phyloP scores from a whole-genome alignment of 306 rosid genomes.

The Astragalus glycyphyllos region DNA sequence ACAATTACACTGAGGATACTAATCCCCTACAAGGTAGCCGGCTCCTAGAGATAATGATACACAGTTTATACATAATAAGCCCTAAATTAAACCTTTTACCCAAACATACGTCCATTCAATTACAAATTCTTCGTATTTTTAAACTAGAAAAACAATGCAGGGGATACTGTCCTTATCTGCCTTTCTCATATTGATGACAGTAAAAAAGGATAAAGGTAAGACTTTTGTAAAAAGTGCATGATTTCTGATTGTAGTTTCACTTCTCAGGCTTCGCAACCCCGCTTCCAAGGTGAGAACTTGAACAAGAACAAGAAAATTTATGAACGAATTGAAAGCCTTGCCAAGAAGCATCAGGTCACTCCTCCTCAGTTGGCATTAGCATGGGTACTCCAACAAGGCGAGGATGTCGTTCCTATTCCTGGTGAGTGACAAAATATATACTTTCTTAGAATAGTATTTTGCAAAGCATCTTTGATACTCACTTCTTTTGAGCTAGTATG shows the following conservation, averaged over 20 bases:
- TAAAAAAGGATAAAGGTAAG: neutral
- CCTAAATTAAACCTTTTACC: no score
- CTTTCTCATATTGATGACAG: constrained; percentile 5
- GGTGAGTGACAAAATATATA: constrained; percentile 33
- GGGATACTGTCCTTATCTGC: neutral
- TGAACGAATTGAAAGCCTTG: constrained; percentile 55
- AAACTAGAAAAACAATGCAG: neutral
- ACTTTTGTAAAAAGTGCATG: neutral
- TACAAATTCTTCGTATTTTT: neutral
- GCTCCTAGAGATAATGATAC: no score
- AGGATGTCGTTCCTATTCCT: constrained; percentile 61
- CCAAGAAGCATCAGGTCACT: constrained; percentile 54
- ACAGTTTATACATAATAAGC: neutral
- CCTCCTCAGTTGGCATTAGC: constrained; percentile 73
- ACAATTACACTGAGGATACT: no score
- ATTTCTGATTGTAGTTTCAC: constrained; percentile 15
- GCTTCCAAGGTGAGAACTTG: constrained; percentile 57
- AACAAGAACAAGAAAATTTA: constrained; percentile 59
- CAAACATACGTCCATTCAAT: neutral
- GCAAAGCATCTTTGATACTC: neutral
- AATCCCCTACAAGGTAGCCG: no score
- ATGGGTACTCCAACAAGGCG: constrained; percentile 75
- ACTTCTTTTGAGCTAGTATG: neutral
- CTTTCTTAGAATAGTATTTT: neutral
- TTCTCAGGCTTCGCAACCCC: constrained; percentile 54